A percentile compares a stretch with the other conserved stretches of the same genome.
Conservation (phyloP, 805 yeast genomes). For the Zygoascus tannicola region DNA sequence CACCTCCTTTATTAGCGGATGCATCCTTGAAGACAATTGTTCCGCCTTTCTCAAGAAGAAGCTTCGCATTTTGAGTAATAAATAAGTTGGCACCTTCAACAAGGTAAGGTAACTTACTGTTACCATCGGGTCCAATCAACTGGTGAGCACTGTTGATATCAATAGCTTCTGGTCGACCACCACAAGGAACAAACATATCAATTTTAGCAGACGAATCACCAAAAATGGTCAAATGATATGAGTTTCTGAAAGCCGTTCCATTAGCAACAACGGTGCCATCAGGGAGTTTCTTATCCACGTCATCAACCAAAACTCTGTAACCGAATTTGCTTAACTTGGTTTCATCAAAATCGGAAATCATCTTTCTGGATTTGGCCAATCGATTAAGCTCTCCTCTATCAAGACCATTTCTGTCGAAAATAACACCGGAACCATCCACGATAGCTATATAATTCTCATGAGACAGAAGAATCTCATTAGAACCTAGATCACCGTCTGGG, state of each 20-base stretch:
- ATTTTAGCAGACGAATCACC: conserved; percentile 52
- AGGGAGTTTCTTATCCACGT: conserved; percentile 68
- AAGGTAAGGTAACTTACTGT: conserved; percentile 69
- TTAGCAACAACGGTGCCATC: conserved; percentile 64
- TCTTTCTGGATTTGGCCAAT: conserved; percentile 68
- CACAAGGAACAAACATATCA: conserved; percentile 93
- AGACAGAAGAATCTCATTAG: conserved; percentile 86
- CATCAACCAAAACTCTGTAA: conserved; percentile 77
- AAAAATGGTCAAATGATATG: conserved; percentile 58
- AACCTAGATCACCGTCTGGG: conserved; percentile 96
- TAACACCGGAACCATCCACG: conserved; percentile 93
- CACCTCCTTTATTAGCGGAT: conserved; percentile 97
- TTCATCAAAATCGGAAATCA: conserved; percentile 60
- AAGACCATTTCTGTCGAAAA: conserved; percentile 85
- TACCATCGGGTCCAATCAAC: conserved; percentile 72
- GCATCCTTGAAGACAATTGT: conserved; percentile 88
- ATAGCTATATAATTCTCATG: conserved; percentile 78
- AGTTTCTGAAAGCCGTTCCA: conserved; percentile 85
- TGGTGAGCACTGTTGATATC: conserved; percentile 71
- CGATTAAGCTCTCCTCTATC: conserved; percentile 68
- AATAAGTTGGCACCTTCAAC: conserved; percentile 98
- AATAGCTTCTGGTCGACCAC: conserved; percentile 96
- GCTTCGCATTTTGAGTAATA: conserved; percentile 88
- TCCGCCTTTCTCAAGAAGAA: conserved; percentile 79
- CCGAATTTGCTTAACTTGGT: conserved; percentile 65